These are phyloP conservation scores for Ustilago bromivora DNA, from an alignment of 1,284 basidiomycete species.

Conservation along the genomic window DNA sequence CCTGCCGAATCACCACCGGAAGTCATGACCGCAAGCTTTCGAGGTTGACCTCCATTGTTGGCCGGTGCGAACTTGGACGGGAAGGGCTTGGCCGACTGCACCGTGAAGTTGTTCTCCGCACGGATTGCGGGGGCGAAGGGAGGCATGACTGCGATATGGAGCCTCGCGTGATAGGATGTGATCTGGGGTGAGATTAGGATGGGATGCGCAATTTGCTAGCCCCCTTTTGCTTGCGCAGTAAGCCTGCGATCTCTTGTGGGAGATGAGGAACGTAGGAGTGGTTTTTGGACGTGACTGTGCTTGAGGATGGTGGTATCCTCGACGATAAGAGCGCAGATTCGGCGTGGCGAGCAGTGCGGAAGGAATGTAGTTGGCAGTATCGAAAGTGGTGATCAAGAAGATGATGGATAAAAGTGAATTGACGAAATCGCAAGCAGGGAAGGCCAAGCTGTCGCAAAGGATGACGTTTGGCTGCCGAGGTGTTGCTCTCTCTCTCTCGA, in stretches of 20 bases:
- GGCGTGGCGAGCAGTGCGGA: neutral
- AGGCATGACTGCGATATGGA: slow-evolving; percentile 23
- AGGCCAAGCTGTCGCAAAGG: neutral
- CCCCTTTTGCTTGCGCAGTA: neutral
- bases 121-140: slow-evolving; percentile 41
- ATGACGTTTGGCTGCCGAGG: slow-evolving; percentile 7
- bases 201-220: neutral
- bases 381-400: neutral
- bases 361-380: neutral
- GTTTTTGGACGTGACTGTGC: neutral
- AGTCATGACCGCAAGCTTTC: slow-evolving; percentile 84
- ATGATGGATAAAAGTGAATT: neutral
- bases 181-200: neutral
- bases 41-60: slow-evolving; percentile 39
- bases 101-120: slow-evolving; percentile 35
- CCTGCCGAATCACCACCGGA: slow-evolving; percentile 95
- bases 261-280: neutral
- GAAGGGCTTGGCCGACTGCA: slow-evolving; percentile 20
- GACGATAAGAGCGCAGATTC: neutral
- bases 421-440: neutral
- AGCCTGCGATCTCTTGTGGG: slow-evolving; percentile 1
- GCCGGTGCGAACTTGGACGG: slow-evolving; percentile 31
- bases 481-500: neutral
- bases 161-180: neutral
- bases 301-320: neutral